A percentile compares a stretch with the other conserved stretches of the same genome.
Evolutionary conservation across 2,329 filamentous ascomycete species (phyloP).

Genomic region (Amylocarpus encephaloides): DNA sequence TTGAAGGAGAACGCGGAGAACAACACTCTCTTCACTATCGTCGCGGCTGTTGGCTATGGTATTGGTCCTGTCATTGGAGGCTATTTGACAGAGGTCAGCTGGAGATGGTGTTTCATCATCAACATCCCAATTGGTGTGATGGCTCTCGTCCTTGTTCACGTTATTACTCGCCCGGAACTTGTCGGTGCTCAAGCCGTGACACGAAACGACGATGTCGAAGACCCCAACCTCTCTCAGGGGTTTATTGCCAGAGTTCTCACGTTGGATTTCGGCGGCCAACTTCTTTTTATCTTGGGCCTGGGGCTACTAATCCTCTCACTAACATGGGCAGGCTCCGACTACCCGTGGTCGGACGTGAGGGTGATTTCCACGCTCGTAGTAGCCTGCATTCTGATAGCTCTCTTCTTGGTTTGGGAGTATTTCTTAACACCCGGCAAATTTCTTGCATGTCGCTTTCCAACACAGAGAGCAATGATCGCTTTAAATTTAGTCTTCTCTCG

Average conservation of each 20-base stretch:
- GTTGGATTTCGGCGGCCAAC: conserved; percentile 49
- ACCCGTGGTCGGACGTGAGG: conserved; percentile 35
- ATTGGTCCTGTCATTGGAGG: conserved; percentile 51
- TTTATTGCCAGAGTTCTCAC: conserved; percentile 41
- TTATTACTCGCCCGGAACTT: conserved; percentile 53
- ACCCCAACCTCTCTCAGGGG: conserved; percentile 26
- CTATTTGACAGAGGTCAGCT: conserved; percentile 47
- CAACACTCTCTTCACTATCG: conserved; percentile 54
- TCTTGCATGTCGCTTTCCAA: conserved; percentile 43
- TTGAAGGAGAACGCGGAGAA: conserved; percentile 56
- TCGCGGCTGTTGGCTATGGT: conserved; percentile 54
- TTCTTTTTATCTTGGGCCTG: conserved; percentile 41
- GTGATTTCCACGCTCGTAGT: conserved; percentile 36
- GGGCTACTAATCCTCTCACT: conserved; percentile 40
- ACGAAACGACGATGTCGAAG: conserved; percentile 40
- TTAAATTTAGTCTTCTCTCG: conserved; percentile 50
- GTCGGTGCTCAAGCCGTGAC: conserved; percentile 41
- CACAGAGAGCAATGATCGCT: conserved; percentile 57
- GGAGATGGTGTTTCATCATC: conserved; percentile 63
- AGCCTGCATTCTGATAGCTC: conserved; percentile 33
- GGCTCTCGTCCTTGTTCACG: conserved; percentile 46
- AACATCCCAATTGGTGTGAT: conserved; percentile 50
- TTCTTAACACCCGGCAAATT: conserved; percentile 39
- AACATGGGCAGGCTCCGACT: conserved; percentile 39
- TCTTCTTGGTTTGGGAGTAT: conserved; percentile 39